Conservation (phyloP, 352 stramenopile species). For the Pythium scleroteichum region DNA sequence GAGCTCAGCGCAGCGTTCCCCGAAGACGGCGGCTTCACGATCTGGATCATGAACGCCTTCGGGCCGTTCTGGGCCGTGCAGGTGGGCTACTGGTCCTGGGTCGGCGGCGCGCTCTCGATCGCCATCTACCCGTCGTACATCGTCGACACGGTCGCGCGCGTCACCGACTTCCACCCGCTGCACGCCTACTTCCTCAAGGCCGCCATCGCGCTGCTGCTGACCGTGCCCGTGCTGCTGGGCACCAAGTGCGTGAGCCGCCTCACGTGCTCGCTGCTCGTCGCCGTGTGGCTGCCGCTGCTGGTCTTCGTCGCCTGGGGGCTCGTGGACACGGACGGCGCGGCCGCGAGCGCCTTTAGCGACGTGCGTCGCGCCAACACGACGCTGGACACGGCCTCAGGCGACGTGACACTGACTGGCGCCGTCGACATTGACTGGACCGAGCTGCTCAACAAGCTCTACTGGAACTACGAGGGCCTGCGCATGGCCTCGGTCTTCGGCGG, state of each 20-base stretch:
- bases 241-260: conserved; percentile 24
- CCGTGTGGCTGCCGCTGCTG: conserved; percentile 20
- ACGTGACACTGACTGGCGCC: conserved; percentile 10
- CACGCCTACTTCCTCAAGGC: conserved; percentile 38
- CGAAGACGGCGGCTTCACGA: conserved; percentile 69
- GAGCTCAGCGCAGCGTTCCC: conserved; percentile 87
- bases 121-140: conserved; percentile 52
- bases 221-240: conserved; percentile 32
- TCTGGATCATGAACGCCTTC: conserved; percentile 90
- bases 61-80: conserved; percentile 76
- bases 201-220: conserved; percentile 31
- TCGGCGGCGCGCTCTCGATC: conserved; percentile 53
- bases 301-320: conserved; percentile 30
- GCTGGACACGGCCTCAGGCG: neutral
- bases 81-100: conserved; percentile 67
- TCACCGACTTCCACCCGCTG: conserved; percentile 58
- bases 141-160: conserved; percentile 31
- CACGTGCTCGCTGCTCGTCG: conserved; percentile 4
- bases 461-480: conserved; percentile 92
- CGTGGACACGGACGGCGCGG: neutral
- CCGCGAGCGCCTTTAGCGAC: neutral
- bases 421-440: conserved; percentile 50
- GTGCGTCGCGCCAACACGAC: conserved; percentile 15
- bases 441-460: conserved; percentile 92
- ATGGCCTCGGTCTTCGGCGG: conserved; percentile 79